Conservation (phyloP, 257 asterid species). For the Nicotiana attenuata region DNA sequence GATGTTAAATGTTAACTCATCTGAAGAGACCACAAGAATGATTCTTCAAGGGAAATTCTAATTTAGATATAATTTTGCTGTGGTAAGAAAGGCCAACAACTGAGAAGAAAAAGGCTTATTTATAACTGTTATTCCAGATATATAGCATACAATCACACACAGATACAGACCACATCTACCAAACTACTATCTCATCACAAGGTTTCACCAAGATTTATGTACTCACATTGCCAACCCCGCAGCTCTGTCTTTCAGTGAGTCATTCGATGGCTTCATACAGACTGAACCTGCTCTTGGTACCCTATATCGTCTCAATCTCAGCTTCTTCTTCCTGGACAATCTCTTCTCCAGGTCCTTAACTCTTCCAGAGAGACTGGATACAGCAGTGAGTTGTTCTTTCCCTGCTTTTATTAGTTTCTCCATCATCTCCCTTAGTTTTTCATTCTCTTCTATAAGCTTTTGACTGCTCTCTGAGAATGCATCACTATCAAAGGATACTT, state of each 20-base stretch:
- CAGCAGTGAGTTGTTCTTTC: conserved; percentile 43
- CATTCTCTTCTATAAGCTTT: conserved; percentile 54
- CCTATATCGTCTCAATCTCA: conserved; percentile 28
- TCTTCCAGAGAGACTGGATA: conserved; percentile 50
- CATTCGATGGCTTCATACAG: conserved; percentile 11
- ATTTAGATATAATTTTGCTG: too few species aligned
- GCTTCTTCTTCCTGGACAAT: conserved; percentile 42
- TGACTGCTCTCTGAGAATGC: conserved; percentile 23
- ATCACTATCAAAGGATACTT: conserved; percentile 3
- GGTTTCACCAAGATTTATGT: not conserved
- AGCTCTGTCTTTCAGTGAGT: not conserved
- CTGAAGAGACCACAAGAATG: too few species aligned
- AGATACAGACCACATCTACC: not conserved
- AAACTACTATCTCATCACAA: not conserved
- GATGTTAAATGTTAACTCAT: too few species aligned
- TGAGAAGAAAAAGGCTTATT: not conserved
- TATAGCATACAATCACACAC: not conserved
- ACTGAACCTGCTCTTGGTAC: conserved; percentile 3
- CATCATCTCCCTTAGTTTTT: conserved; percentile 52
- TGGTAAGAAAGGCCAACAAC: not conserved
- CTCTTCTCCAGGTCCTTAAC: conserved; percentile 61
- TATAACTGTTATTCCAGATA: not conserved
- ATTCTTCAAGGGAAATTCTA: too few species aligned
- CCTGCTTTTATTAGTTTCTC: conserved; percentile 53
- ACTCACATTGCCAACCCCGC: conserved; percentile 17